Evolutionary conservation across 306 rosid species (phyloP).

Genomic region (Lupinus albus): DNA sequence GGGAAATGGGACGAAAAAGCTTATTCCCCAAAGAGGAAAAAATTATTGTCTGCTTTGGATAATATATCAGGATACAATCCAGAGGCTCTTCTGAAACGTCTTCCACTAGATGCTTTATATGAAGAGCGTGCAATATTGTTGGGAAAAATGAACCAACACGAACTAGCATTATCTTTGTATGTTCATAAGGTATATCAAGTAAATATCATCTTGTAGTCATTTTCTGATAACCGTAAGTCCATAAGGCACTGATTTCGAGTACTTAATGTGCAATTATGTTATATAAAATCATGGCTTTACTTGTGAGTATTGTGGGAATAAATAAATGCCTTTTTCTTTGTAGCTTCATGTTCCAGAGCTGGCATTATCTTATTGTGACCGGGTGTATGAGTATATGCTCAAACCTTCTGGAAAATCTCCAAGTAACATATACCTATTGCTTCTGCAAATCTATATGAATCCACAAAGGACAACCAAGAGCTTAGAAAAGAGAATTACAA

Average conservation of each 20-base stretch:
- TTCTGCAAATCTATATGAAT: conserved; percentile 89
- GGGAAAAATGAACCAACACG: conserved; percentile 98
- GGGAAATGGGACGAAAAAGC: conserved; percentile 88
- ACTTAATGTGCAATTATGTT: conserved; percentile 17
- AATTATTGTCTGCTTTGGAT: conserved; percentile 81
- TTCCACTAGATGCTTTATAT: conserved; percentile 82
- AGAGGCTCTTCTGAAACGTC: conserved; percentile 79
- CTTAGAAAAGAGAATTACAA: conserved; percentile 79
- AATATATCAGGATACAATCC: conserved; percentile 83
- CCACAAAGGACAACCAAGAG: conserved; percentile 76
- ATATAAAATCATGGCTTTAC: conserved; percentile 28
- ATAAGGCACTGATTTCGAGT: conserved; percentile 30
- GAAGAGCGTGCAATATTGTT: conserved; percentile 93
- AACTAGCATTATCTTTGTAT: conserved; percentile 85
- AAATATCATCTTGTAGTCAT: conserved; percentile 5
- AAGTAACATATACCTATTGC: conserved; percentile 82
- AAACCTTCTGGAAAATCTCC: conserved; percentile 69
- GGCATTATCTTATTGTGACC: conserved; percentile 92
- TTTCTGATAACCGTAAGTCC: conserved; percentile 29
- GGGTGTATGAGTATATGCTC: conserved; percentile 67
- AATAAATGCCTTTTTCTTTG: conserved; percentile 42
- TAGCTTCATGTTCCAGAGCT: conserved; percentile 85
- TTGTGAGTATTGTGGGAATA: conserved; percentile 27
- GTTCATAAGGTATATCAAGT: conserved; percentile 78
- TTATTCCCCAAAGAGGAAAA: conserved; percentile 80